Evolutionary conservation across 345 rosid genomes (phyloP).

Genomic region (Eucalyptus pauciflora): DNA sequence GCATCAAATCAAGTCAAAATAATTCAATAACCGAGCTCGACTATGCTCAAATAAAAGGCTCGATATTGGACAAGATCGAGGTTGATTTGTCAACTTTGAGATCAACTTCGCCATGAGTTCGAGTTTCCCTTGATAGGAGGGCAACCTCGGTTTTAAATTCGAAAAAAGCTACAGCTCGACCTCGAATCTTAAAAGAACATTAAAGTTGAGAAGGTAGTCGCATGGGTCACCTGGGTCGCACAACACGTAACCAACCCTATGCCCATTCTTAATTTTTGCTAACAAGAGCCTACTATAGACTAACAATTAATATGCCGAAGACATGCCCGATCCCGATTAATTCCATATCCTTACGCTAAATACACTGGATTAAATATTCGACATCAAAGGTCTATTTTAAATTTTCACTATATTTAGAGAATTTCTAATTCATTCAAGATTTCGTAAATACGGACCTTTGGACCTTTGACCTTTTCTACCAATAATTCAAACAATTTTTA

Average conservation of each 20-base stretch:
- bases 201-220: neutral
- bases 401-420: neutral
- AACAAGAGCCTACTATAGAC: neutral
- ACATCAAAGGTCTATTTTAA: rapidly evolving
- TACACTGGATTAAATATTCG: rapidly evolving
- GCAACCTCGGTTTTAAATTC: neutral
- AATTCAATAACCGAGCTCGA: neutral
- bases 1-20: neutral
- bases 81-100: neutral
- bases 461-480: neutral
- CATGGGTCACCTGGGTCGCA: rapidly evolving
- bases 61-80: neutral
- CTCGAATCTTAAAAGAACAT: neutral
- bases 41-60: neutral
- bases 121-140: neutral
- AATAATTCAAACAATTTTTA: neutral
- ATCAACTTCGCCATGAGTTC: neutral
- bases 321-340: neutral
- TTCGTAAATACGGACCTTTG: rapidly evolving
- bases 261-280: neutral
- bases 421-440: neutral
- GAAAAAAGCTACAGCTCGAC: rapidly evolving
- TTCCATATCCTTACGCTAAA: neutral
- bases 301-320: neutral
- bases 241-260: too few species aligned